Conservation (phyloP, 148 eudicot species). For the Rhododendron molle region DNA sequence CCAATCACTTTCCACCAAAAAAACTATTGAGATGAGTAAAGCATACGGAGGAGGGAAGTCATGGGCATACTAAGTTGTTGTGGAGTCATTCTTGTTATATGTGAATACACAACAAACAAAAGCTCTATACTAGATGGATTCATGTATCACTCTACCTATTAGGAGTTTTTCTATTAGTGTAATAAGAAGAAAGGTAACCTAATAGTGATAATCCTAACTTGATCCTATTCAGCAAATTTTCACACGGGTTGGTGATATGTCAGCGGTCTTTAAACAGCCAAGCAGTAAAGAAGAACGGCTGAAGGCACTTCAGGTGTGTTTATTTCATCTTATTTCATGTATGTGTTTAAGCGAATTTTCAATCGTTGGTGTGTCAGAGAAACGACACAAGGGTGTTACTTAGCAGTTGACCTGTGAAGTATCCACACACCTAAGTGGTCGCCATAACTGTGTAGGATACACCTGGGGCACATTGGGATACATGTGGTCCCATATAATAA, state of each 20-base stretch:
- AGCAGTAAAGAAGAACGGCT: conserved; percentile 32
- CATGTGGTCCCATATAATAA: background rate
- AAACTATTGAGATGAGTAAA: background rate
- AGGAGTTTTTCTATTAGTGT: background rate
- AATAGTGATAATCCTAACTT: background rate
- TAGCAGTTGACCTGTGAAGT: background rate
- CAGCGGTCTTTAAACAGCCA: conserved; percentile 54
- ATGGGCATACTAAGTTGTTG: background rate
- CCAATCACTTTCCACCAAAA: background rate
- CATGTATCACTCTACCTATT: background rate
- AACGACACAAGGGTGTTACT: background rate
- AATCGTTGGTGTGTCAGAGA: background rate
- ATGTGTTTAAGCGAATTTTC: background rate
- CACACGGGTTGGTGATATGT: conserved; percentile 31
- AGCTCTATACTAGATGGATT: background rate
- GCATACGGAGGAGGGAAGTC: background rate
- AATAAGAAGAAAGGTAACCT: background rate
- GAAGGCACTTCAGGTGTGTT: conserved; percentile 46
- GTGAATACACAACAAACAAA: background rate
- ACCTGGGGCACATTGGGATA: background rate
- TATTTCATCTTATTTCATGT: background rate
- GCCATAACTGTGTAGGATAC: background rate
- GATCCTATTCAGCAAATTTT: conserved; percentile 31
- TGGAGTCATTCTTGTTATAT: background rate
- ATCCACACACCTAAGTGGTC: background rate